phyloP scores from a whole-genome alignment of 371 early-diverging fungal species.

The Racocetra persica region DNA sequence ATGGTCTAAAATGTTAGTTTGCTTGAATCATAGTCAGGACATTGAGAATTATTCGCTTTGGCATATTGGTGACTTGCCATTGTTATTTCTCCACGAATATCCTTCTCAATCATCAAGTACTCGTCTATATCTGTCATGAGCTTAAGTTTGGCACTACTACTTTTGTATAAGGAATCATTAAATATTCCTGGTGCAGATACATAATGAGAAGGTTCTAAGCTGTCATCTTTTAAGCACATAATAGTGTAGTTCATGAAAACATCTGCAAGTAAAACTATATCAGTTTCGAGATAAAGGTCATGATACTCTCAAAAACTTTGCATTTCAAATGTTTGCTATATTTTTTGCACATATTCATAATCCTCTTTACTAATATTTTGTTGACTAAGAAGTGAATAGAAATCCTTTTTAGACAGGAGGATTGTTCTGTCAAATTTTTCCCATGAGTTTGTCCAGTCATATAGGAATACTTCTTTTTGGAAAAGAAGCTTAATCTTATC shows the following conservation, averaged over 20 bases:
- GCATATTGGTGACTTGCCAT: conserved; percentile 33
- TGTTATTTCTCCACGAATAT: conserved; percentile 8
- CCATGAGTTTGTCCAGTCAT: conserved; percentile 33
- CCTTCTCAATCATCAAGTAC: conserved; percentile 2
- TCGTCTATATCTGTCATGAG: conserved; percentile 28
- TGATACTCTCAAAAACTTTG: conserved; percentile 31
- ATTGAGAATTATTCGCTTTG: conserved; percentile 22
- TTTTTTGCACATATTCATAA: neutral
- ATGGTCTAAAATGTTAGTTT: neutral
- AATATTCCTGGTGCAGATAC: conserved; percentile 25
- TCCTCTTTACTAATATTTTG: conserved; percentile 34
- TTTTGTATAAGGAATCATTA: conserved; percentile 24
- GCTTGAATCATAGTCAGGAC: conserved; percentile 12
- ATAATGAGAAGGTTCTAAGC: conserved; percentile 29
- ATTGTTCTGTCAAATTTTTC: conserved; percentile 32
- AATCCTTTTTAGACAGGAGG: conserved; percentile 20
- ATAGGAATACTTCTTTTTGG: conserved; percentile 31
- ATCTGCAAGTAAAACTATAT: conserved; percentile 37
- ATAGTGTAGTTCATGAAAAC: conserved; percentile 36
- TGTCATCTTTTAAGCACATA: conserved; percentile 32
- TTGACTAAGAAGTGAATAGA: conserved; percentile 29
- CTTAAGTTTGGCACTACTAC: conserved; percentile 12
- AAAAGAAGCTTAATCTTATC: conserved; percentile 21
- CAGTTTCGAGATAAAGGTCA: conserved; percentile 25
- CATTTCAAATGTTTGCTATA: conserved; percentile 24